Evolutionary conservation across 1,139 yeast genomes (phyloP).

Genomic region (Yamadazyma kanchanaburiensis): DNA sequence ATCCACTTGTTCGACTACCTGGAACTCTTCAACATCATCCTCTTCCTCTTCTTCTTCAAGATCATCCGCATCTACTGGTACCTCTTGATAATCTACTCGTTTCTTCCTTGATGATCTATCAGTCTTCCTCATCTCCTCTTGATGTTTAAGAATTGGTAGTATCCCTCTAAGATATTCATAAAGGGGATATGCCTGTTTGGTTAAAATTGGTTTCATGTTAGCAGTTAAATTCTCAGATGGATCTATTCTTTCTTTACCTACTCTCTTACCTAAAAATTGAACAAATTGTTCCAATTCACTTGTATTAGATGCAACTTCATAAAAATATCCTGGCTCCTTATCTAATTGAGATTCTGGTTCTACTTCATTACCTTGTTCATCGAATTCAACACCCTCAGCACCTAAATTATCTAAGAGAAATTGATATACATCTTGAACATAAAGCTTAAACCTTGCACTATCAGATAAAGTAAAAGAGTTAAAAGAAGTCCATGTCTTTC

Average conservation of each 20-base stretch:
- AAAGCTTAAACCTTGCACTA: constrained; percentile 44
- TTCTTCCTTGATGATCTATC: constrained; percentile 12
- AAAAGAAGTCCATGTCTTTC: constrained; percentile 17
- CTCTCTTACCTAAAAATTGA: constrained; percentile 19
- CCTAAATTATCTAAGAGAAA: constrained; percentile 28
- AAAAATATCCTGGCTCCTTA: constrained; percentile 27
- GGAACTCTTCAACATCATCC: constrained; percentile 4
- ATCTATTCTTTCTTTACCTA: constrained; percentile 15
- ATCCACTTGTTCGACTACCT: constrained; percentile 2
- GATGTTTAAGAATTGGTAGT: constrained; percentile 17
- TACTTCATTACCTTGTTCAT: constrained; percentile 27
- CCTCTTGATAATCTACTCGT: constrained; percentile 10
- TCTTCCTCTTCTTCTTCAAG: constrained; percentile 3
- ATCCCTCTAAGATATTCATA: constrained; percentile 23
- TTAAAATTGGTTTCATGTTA: no score
- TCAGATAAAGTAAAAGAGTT: constrained; percentile 16
- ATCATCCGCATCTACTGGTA: constrained; percentile 2
- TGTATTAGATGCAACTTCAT: constrained; percentile 40
- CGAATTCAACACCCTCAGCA: constrained; percentile 35
- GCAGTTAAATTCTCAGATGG: constrained; percentile 20
- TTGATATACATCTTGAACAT: constrained; percentile 46
- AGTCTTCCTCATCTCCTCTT: constrained; percentile 7
- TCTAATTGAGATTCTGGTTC: constrained; percentile 2
- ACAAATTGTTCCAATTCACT: constrained; percentile 31
- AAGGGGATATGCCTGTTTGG: background rate